phyloP scores from a whole-genome alignment of 106 monocot genomes.

The Apostasia shenzhenica region DNA sequence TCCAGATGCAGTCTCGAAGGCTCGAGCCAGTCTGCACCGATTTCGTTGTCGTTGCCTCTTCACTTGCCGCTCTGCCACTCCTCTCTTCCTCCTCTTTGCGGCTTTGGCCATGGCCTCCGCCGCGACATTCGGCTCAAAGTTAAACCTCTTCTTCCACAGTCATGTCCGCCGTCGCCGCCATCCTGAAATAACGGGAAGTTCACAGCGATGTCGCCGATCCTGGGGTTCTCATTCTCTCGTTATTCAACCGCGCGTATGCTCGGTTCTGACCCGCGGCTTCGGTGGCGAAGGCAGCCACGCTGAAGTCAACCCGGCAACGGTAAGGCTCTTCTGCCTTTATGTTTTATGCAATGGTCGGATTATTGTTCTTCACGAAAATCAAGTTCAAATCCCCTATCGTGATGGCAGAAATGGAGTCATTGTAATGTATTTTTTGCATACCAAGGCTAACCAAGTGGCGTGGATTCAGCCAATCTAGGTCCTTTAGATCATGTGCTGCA shows the following conservation, averaged over 20 bases:
- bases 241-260: neutral
- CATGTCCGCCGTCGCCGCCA: neutral
- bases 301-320: neutral
- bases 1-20: no score
- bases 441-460: neutral
- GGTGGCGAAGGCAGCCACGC: slow-evolving; percentile 1
- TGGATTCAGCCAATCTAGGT: no score
- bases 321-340: neutral
- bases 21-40: no score
- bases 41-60: neutral
- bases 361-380: neutral
- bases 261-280: neutral
- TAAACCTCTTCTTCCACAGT: neutral
- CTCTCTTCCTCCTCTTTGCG: neutral
- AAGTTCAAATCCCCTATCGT: neutral
- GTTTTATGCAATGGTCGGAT: no score
- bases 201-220: neutral
- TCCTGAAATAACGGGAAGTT: neutral
- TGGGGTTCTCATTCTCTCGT: neutral
- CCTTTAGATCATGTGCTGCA: no score
- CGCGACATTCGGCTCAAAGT: neutral
- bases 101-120: neutral
- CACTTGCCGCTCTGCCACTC: neutral
- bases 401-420: neutral
- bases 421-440: no score